These are phyloP conservation scores for Phytophthora idaei DNA, from an alignment of 352 stramenopile genomes.

Conservation along the genomic window DNA sequence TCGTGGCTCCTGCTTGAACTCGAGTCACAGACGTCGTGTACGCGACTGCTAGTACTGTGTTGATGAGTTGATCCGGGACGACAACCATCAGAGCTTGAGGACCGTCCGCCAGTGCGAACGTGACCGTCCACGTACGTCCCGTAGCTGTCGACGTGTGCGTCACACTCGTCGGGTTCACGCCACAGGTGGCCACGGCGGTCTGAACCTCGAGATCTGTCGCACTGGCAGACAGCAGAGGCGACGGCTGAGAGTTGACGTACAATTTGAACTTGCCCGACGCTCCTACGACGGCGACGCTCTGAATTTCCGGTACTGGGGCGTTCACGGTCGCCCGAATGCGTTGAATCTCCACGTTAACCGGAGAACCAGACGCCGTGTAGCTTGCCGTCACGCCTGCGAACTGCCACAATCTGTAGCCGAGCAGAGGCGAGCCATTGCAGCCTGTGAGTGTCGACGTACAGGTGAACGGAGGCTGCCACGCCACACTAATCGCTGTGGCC, in stretches of 20 bases:
- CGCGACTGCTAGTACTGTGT: conserved; percentile 44
- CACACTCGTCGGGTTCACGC: conserved; percentile 60
- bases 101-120: conserved; percentile 57
- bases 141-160: conserved; percentile 42
- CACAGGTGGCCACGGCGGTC: conserved; percentile 57
- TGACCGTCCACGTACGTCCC: conserved; percentile 73
- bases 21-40: conserved; percentile 61
- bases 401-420: conserved; percentile 95
- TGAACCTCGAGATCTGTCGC: conserved; percentile 50
- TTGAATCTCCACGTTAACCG: conserved; percentile 90
- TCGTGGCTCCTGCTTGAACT: conserved; percentile 47
- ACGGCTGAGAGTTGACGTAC: conserved; percentile 71
- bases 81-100: conserved; percentile 60
- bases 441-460: conserved; percentile 79
- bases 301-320: conserved; percentile 66
- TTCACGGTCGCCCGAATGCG: conserved; percentile 83
- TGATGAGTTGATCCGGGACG: conserved; percentile 61
- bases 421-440: conserved; percentile 78
- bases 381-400: conserved; percentile 82
- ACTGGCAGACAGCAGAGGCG: conserved; percentile 50
- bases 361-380: conserved; percentile 78
- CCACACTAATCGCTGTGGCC: conserved; percentile 64
- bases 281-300: conserved; percentile 67
- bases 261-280: conserved; percentile 74
- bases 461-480: conserved; percentile 63